A percentile compares a stretch with the other conserved stretches of the same genome.
phyloP scores from a whole-genome alignment of 805 yeast species.

The Candida koratica region DNA sequence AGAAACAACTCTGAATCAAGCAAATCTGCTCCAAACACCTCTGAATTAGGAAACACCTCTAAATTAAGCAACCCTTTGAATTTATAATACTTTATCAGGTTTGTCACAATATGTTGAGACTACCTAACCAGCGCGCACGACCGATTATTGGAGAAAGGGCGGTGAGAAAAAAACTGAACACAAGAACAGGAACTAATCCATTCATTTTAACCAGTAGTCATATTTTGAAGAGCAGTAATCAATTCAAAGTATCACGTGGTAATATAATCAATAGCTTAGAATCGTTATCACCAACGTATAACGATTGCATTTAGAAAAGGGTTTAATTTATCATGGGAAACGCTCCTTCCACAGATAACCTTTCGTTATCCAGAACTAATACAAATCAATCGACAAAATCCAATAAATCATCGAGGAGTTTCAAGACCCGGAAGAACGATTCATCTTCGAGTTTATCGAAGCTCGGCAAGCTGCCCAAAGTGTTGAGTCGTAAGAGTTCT shows the following conservation, averaged over 20 bases:
- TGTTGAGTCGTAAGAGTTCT: conserved; percentile 30
- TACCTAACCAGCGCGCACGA: conserved; percentile 7
- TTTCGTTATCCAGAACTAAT: conserved; percentile 53
- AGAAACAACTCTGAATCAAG: too few species aligned
- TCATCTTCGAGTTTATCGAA: conserved; percentile 17
- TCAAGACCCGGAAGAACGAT: conserved; percentile 11
- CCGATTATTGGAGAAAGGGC: conserved; percentile 8
- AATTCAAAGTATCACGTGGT: background rate
- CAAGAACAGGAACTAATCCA: conserved; percentile 3
- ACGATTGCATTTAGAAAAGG: too few species aligned
- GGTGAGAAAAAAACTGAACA: conserved; percentile 7
- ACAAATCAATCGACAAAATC: conserved; percentile 47
- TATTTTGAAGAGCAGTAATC: too few species aligned
- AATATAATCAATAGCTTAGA: conserved; percentile 1
- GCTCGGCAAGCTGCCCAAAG: conserved; percentile 22
- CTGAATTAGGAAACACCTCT: too few species aligned
- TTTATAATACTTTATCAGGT: too few species aligned
- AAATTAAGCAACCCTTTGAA: too few species aligned
- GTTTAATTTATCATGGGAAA: conserved; percentile 43
- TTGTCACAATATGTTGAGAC: background rate
- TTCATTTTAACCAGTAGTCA: too few species aligned
- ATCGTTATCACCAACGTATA: too few species aligned
- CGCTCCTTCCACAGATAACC: conserved; percentile 44
- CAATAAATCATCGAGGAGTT: conserved; percentile 14
- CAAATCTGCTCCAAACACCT: too few species aligned